phyloP scores from a whole-genome alignment of 768 basidiomycete genomes.

The Kwoniella pini region DNA sequence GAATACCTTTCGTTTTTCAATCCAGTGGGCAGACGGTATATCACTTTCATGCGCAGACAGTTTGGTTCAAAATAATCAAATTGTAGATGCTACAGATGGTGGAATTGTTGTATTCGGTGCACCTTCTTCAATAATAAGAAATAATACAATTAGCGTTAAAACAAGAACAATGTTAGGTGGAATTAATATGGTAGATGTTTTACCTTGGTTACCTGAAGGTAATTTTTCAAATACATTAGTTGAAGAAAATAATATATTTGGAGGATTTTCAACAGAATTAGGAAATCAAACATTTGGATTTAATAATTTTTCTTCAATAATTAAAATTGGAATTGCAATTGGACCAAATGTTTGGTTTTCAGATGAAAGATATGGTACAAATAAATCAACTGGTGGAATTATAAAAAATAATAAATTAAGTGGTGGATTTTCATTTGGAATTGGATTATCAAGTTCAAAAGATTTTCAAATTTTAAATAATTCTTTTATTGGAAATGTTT shows the following conservation, averaged over 20 bases:
- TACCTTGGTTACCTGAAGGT: slow-evolving; percentile 43
- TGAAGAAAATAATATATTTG: slow-evolving; percentile 39
- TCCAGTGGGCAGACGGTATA: slow-evolving; percentile 54
- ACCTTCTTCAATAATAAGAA: slow-evolving; percentile 39
- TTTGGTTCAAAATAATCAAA: slow-evolving; percentile 48
- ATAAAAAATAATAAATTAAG: slow-evolving; percentile 40
- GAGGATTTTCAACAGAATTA: slow-evolving; percentile 43
- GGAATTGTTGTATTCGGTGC: slow-evolving; percentile 51
- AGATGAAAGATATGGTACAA: slow-evolving; percentile 40
- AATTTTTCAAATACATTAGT: slow-evolving; percentile 41
- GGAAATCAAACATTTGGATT: slow-evolving; percentile 35
- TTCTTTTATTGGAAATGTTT: slow-evolving; percentile 37
- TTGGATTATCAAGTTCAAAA: slow-evolving; percentile 34
- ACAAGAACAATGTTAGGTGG: slow-evolving; percentile 43
- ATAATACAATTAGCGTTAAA: slow-evolving; percentile 47
- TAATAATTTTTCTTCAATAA: slow-evolving; percentile 40
- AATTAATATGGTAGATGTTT: slow-evolving; percentile 49
- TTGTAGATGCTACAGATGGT: slow-evolving; percentile 46
- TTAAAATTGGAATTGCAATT: slow-evolving; percentile 49
- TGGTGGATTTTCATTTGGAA: slow-evolving; percentile 47
- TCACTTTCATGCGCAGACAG: slow-evolving; percentile 46
- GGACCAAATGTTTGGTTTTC: slow-evolving; percentile 45
- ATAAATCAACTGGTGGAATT: slow-evolving; percentile 32
- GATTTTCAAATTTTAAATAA: slow-evolving; percentile 41
- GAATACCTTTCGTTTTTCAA: background rate